These are phyloP conservation scores for Cyanodermella asteris DNA, from an alignment of 2,329 filamentous ascomycete genomes.

Conservation along the genomic window DNA sequence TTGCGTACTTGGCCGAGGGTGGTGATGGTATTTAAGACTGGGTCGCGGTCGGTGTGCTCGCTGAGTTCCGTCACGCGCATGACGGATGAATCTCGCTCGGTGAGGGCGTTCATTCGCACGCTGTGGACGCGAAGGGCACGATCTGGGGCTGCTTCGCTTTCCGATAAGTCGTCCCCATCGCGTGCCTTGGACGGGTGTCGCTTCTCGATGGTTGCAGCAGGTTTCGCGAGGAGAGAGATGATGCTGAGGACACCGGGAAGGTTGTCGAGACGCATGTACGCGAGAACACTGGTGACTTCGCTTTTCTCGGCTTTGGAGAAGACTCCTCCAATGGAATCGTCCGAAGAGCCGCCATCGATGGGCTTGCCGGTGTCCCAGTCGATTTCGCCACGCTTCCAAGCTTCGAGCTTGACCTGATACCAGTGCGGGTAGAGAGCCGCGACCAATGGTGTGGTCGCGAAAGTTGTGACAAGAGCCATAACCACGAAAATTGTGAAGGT, in stretches of 20 bases:
- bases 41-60: conserved; percentile 50
- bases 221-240: conserved; percentile 44
- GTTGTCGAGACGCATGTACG: conserved; percentile 69
- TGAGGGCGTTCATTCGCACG: conserved; percentile 66
- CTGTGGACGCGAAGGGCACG: conserved; percentile 54
- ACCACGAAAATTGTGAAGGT: conserved; percentile 91
- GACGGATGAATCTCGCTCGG: conserved; percentile 80
- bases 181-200: conserved; percentile 5
- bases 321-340: conserved; percentile 14
- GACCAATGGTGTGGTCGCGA: conserved; percentile 59
- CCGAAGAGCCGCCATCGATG: conserved; percentile 21
- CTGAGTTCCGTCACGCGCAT: conserved; percentile 79
- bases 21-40: conserved; percentile 76
- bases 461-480: conserved; percentile 74
- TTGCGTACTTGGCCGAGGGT: conserved; percentile 72
- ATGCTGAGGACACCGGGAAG: conserved; percentile 65
- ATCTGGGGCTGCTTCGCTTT: conserved; percentile 12
- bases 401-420: conserved; percentile 52
- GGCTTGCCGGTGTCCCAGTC: conserved; percentile 54
- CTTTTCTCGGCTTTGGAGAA: conserved; percentile 28
- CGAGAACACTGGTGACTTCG: conserved; percentile 43
- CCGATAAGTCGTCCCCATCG: conserved; percentile 5
- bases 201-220: conserved; percentile 2
- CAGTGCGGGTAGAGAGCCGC: conserved; percentile 51
- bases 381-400: conserved; percentile 67